Evolutionary conservation across 192 early-diverging fungal genomes (phyloP).

Genomic region (Coemansia sp.): DNA sequence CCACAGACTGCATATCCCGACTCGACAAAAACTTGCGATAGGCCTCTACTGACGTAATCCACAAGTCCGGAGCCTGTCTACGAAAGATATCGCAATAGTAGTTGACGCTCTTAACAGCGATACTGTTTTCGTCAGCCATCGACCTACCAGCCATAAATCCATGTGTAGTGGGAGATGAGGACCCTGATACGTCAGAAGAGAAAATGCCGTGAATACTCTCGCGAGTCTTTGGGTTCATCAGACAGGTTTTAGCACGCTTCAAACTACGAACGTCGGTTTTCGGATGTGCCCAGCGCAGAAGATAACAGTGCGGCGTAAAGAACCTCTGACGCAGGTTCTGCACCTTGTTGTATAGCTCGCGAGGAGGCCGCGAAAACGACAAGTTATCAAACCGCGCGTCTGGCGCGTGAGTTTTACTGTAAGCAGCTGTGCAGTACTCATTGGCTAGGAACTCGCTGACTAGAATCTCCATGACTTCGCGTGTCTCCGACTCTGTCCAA

Average conservation of each 20-base stretch:
- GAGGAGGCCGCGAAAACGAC: too few relatives aligned
- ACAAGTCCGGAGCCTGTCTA: conserved; percentile 30
- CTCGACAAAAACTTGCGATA: conserved; percentile 37
- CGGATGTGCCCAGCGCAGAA: conserved; percentile 48
- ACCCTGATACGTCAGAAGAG: conserved; percentile 19
- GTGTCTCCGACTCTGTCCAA: too few relatives aligned
- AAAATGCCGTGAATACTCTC: conserved; percentile 54
- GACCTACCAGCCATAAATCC: background rate
- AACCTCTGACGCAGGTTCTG: conserved; percentile 33
- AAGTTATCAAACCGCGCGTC: too few relatives aligned
- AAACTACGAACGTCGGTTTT: conserved; percentile 25
- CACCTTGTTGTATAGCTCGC: too few relatives aligned
- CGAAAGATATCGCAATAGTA: conserved; percentile 55
- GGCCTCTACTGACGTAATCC: conserved; percentile 38
- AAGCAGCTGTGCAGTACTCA: too few relatives aligned
- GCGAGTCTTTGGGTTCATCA: conserved; percentile 50
- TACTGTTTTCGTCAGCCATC: conserved; percentile 4
- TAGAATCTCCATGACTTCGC: too few relatives aligned
- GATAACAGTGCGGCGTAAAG: conserved; percentile 53
- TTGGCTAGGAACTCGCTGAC: too few relatives aligned
- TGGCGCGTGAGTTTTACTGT: too few relatives aligned
- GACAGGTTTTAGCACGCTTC: conserved; percentile 37
- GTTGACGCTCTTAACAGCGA: conserved; percentile 49
- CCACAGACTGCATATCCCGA: conserved; percentile 22
- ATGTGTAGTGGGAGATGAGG: background rate